Evolutionary conservation across 1,139 yeast species (phyloP), one percentile per base, ranked within the genome.

Genomic region (Geotrichum australiense): DNA sequence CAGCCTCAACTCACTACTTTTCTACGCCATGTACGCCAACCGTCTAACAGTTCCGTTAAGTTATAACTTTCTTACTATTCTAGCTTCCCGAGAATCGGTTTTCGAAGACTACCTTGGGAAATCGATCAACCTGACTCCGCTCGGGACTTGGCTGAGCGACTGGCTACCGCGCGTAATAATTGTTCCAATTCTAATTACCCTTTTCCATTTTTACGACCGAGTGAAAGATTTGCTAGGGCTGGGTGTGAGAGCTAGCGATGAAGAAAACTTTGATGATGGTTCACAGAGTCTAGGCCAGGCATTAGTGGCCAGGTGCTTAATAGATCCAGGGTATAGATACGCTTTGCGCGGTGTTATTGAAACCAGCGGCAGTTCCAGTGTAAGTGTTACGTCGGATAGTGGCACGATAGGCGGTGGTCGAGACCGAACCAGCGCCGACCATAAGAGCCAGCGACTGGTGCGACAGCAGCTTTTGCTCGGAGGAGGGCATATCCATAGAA

Each of bases 31-130:
- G 54, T 85, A 85, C 54, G 78, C 84, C 26, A 83, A 91, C 42
- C 76, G 95, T 50, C 66, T 85, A 57, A 82, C 94, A 1, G 79
- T 85, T n/a, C 95, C 95, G 3, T 68, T 85, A 50, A 77, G 85
- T 27, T 85, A 81, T 63, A 85, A 85, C 59, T 85, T 82, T 57
- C 61, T 84, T 44, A 82, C 84, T 29, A 65, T 85, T 39, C 69
- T 80, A 47, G 69, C 76, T 11, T 67, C 73, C 20, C 59, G 68
- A 41, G 66, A 63, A 18, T 64, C 68, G 2, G 69, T 64, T 20
- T 66, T 65, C 52, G 68, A 66, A 37, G 64, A 64, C 40, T 83
- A 87, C 68, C 71, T 81, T 49, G 94, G 94, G 16, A 70, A 74
- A 50, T 79, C 84, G 15, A 80, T 85, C 55, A 82, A 82, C 53